Percentiles rank a stretch among this genome's conserved stretches.
Conservation (phyloP, 2,329 filamentous ascomycete genomes). For the Orbilia ellipsospora region DNA sequence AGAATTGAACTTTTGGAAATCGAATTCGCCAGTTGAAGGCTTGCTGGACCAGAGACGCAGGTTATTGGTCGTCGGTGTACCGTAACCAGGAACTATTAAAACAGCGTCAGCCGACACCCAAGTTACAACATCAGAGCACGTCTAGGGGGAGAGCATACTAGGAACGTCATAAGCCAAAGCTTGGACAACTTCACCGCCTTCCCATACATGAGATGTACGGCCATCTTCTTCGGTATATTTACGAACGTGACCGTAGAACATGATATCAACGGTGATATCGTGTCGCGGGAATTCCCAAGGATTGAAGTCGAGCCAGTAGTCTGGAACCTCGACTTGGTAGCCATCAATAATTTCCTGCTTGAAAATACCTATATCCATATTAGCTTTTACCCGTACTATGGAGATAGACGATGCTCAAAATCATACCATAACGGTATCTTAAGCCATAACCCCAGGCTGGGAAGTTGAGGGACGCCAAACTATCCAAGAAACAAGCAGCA, state of each 20-base stretch:
- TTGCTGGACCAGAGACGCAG: conserved; percentile 97
- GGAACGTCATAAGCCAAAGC: conserved; percentile 90
- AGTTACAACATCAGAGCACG: conserved; percentile 57
- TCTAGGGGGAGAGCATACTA: conserved; percentile 59
- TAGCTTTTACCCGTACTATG: neutral
- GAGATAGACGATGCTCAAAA: neutral
- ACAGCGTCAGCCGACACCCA: conserved; percentile 11
- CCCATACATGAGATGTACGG: conserved; percentile 81
- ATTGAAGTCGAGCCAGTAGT: conserved; percentile 99
- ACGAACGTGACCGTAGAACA: conserved; percentile 89
- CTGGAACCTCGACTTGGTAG: conserved; percentile 96
- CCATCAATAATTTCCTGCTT: conserved; percentile 99
- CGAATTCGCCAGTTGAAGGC: conserved; percentile 94
- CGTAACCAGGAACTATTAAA: conserved; percentile 86
- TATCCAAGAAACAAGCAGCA: conserved; percentile 96
- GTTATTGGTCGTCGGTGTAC: conserved; percentile 93
- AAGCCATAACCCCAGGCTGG: conserved; percentile 98
- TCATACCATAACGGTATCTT: conserved; percentile 83
- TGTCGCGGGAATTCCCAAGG: conserved; percentile 98
- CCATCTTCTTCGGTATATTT: conserved; percentile 81
- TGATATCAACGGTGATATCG: conserved; percentile 94
- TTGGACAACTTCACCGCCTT: conserved; percentile 90
- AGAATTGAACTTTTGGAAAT: conserved; percentile 99
- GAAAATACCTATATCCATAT: conserved; percentile 74
- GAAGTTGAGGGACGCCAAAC: conserved; percentile 91